Evolutionary conservation across 2,329 filamentous ascomycete species (phyloP).

Genomic region (Cladosporium sp.): DNA sequence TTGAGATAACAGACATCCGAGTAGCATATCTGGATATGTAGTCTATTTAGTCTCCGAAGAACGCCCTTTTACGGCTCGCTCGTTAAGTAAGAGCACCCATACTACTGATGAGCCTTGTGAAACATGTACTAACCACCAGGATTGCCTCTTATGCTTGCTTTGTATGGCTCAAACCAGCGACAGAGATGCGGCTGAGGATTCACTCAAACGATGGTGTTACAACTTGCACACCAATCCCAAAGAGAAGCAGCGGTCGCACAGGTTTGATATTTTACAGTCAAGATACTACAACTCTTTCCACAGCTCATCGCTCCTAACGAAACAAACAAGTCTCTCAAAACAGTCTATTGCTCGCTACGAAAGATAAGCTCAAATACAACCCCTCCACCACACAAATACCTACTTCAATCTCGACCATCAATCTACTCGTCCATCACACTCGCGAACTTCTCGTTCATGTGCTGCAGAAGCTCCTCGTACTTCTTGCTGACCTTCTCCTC

Average conservation of each 20-base stretch:
- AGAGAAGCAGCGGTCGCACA: neutral
- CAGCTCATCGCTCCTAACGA: no score
- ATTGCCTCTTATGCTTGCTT: neutral
- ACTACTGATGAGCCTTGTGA: neutral
- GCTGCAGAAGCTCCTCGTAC: slow-evolving; percentile 90
- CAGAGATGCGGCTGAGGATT: neutral
- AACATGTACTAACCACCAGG: neutral
- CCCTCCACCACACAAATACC: neutral
- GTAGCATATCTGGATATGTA: neutral
- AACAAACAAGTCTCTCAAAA: neutral
- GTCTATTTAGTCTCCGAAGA: neutral
- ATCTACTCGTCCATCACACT: slow-evolving; percentile 88
- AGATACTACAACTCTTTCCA: neutral
- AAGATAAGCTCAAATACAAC: slow-evolving; percentile 7
- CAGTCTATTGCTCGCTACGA: slow-evolving; percentile 20
- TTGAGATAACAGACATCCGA: neutral
- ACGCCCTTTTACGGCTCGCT: neutral
- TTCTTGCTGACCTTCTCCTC: slow-evolving; percentile 81
- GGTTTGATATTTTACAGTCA: neutral
- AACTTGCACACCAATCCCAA: neutral
- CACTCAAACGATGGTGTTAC: neutral
- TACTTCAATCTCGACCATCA: neutral
- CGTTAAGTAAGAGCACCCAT: neutral
- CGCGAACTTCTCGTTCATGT: slow-evolving; percentile 96
- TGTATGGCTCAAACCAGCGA: neutral